Percentiles rank a stretch among this genome's conserved stretches.
phyloP scores from a whole-genome alignment of 1,284 basidiomycete genomes.

The Earliella scabrosa region DNA sequence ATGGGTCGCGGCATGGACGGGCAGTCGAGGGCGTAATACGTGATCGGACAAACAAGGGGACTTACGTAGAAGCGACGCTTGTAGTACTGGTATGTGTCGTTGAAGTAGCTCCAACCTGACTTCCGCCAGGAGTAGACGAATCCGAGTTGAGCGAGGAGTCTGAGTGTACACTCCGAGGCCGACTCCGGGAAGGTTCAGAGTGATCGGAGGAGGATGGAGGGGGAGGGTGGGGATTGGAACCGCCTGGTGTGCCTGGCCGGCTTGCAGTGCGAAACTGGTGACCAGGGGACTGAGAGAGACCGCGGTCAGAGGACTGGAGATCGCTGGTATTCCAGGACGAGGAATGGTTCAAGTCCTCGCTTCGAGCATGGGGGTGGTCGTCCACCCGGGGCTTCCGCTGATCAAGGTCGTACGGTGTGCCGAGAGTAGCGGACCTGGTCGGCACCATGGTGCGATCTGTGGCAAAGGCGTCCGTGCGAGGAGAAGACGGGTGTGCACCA shows the following conservation, averaged over 20 bases:
- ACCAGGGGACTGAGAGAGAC: conserved; percentile 45
- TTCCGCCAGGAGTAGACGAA: conserved; percentile 46
- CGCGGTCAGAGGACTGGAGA: conserved; percentile 27
- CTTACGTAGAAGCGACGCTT: conserved; percentile 36
- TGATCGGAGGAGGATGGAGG: conserved; percentile 55
- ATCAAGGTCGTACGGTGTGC: conserved; percentile 55
- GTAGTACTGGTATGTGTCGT: conserved; percentile 41
- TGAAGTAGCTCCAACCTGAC: conserved; percentile 49
- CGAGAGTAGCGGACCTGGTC: conserved; percentile 63
- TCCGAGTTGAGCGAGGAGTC: conserved; percentile 53
- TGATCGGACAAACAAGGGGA: conserved; percentile 14
- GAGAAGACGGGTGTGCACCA: conserved; percentile 26
- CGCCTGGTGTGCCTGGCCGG: conserved; percentile 57
- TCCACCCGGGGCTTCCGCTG: conserved; percentile 47
- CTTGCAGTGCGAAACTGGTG: conserved; percentile 54
- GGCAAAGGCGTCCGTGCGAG: conserved; percentile 36
- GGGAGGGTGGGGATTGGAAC: conserved; percentile 44
- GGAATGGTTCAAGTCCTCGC: conserved; percentile 73
- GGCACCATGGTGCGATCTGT: conserved; percentile 58
- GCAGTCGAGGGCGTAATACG: conserved; percentile 33
- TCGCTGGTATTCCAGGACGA: conserved; percentile 30
- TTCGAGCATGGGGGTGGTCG: conserved; percentile 55
- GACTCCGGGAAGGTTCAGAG: conserved; percentile 47
- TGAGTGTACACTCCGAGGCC: conserved; percentile 48
- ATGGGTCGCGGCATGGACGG: neutral